Evolutionary conservation across 2,329 filamentous ascomycete genomes (phyloP).

Genomic region (Juglanconis oblonga): DNA sequence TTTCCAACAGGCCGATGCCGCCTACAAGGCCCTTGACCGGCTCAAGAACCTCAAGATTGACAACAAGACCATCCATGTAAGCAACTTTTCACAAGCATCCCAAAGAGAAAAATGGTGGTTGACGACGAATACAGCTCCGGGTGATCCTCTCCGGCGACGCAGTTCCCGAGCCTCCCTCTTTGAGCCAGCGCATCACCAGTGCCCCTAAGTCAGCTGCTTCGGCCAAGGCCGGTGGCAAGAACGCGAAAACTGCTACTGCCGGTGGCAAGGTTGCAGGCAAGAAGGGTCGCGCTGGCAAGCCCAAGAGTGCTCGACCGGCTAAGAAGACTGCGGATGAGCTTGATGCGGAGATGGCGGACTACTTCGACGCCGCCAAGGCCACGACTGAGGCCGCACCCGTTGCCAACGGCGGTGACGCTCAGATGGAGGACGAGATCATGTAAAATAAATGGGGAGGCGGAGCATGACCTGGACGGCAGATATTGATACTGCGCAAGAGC

Average conservation of each 20-base stretch:
- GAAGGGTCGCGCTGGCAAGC: conserved; percentile 44
- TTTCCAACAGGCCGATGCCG: conserved; percentile 78
- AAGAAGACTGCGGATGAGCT: conserved; percentile 95
- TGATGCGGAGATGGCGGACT: conserved; percentile 96
- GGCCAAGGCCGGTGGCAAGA: conserved; percentile 61
- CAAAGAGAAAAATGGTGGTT: background rate
- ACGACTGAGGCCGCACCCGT: conserved; percentile 46
- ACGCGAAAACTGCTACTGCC: conserved; percentile 40
- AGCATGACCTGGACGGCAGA: background rate
- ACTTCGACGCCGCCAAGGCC: conserved; percentile 61
- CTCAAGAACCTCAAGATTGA: conserved; percentile 91
- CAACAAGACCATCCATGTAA: conserved; percentile 83
- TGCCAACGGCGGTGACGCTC: conserved; percentile 47
- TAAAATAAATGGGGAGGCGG: conserved; percentile 22
- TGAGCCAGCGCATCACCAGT: conserved; percentile 79
- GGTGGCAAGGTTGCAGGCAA: conserved; percentile 44
- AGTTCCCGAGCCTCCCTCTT: conserved; percentile 62
- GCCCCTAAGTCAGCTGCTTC: conserved; percentile 76
- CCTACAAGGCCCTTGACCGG: conserved; percentile 77
- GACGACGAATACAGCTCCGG: conserved; percentile 64
- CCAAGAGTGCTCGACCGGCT: conserved; percentile 61
- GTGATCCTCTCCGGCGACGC: conserved; percentile 76
- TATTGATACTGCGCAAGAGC: background rate
- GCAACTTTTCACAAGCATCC: conserved; percentile 18
- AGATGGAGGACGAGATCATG: conserved; percentile 67